phyloP scores from a whole-genome alignment of 352 stramenopile genomes.

The Pythium sukuiense region DNA sequence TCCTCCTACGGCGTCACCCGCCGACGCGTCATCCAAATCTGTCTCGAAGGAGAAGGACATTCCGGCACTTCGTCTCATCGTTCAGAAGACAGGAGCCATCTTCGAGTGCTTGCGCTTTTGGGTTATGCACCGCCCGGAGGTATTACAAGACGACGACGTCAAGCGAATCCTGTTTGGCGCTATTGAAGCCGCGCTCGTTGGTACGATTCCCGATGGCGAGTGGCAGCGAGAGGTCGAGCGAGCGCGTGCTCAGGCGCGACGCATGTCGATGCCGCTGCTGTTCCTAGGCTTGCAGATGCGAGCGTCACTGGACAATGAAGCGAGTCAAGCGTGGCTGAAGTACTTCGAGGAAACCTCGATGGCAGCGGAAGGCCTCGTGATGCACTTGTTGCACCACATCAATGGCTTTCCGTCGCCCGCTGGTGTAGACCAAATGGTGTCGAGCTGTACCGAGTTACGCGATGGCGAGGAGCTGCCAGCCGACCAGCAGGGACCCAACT shows the following conservation, averaged over 20 bases:
- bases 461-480: conserved; percentile 34
- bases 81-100: conserved; percentile 82
- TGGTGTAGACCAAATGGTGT: conserved; percentile 84
- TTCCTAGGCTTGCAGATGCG: conserved; percentile 87
- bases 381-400: conserved; percentile 86
- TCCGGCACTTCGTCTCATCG: conserved; percentile 67
- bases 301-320: conserved; percentile 71
- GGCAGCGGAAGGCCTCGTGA: conserved; percentile 74
- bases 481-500: conserved; percentile 20
- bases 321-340: conserved; percentile 69
- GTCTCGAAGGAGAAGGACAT: conserved; percentile 57
- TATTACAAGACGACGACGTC: conserved; percentile 75
- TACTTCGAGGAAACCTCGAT: conserved; percentile 86
- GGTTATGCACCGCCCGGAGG: conserved; percentile 76
- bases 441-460: conserved; percentile 70
- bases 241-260: conserved; percentile 53
- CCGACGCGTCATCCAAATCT: not conserved
- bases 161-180: conserved; percentile 85
- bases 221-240: conserved; percentile 83
- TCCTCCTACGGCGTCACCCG: conserved; percentile 4
- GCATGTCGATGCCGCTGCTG: conserved; percentile 81
- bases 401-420: conserved; percentile 84
- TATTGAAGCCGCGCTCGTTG: conserved; percentile 84
- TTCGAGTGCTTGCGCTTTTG: conserved; percentile 87
- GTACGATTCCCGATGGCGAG: conserved; percentile 72